Conservation (phyloP, 1,139 yeast genomes). For the Magnusiomyces suaveolens region DNA sequence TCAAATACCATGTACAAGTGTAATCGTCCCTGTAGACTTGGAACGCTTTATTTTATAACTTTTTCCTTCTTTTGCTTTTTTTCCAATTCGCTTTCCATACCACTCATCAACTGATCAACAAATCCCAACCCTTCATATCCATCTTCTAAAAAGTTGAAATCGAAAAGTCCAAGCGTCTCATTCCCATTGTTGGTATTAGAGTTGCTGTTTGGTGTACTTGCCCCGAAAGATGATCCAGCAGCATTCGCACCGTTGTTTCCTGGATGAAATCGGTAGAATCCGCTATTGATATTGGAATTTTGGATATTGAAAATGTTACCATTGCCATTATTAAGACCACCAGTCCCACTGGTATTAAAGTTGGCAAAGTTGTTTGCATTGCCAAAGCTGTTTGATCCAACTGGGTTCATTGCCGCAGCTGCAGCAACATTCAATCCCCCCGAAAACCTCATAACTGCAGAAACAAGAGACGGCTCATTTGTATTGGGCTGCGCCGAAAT, state of each 20-base stretch:
- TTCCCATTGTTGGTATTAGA: not conserved
- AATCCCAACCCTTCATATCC: conserved; percentile 67
- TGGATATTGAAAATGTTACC: too few relatives aligned
- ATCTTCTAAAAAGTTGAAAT: conserved; percentile 46
- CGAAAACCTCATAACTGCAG: not conserved
- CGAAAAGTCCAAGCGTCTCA: conserved; percentile 18
- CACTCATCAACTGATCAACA: conserved; percentile 83
- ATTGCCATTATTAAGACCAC: not conserved
- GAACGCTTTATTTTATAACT: too few relatives aligned
- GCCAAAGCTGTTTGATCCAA: not conserved
- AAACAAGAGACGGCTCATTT: not conserved
- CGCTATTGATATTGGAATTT: too few relatives aligned
- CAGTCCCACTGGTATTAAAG: too few relatives aligned
- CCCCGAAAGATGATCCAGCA: too few relatives aligned
- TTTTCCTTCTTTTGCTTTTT: conserved; percentile 17
- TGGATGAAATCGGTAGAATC: too few relatives aligned
- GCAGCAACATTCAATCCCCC: not conserved
- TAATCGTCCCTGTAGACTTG: too few relatives aligned
- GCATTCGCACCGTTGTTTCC: too few relatives aligned
- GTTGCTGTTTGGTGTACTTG: not conserved
- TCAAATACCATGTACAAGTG: too few relatives aligned
- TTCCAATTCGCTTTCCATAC: conserved; percentile 50
- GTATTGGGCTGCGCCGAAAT: not conserved
- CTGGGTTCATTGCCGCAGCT: not conserved
- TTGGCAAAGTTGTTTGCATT: too few relatives aligned